Conservation (phyloP, 306 rosid genomes). For the Medicago arabica region DNA sequence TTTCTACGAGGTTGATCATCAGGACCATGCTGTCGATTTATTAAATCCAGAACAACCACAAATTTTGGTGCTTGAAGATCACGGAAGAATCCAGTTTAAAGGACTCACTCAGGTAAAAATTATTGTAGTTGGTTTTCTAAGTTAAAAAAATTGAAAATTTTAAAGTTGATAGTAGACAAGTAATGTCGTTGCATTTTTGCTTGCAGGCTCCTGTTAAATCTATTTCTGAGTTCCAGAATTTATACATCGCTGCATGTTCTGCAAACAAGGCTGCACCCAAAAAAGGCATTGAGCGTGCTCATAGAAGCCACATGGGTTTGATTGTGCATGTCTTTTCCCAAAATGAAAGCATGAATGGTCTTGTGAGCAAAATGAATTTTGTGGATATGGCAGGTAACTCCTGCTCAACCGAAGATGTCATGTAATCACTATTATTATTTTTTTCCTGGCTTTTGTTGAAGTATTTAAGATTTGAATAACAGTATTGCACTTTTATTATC, state of each 20-base stretch:
- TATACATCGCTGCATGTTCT: constrained; percentile 54
- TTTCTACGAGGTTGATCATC: constrained; percentile 76
- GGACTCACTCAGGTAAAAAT: constrained; percentile 72
- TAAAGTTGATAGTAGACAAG: neutral
- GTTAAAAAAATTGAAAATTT: neutral
- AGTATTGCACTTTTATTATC: constrained; percentile 31
- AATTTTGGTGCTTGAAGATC: constrained; percentile 70
- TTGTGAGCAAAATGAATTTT: constrained; percentile 72
- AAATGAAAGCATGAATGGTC: constrained; percentile 38
- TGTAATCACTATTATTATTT: neutral
- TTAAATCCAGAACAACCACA: constrained; percentile 62
- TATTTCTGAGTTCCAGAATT: constrained; percentile 59
- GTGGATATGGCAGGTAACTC: constrained; percentile 86
- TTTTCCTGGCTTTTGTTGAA: neutral
- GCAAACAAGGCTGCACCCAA: constrained; percentile 56
- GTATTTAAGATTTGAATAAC: constrained; percentile 25
- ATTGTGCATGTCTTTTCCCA: constrained; percentile 59
- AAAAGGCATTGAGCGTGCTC: constrained; percentile 55
- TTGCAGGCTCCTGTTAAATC: constrained; percentile 74
- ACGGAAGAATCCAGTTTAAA: constrained; percentile 75
- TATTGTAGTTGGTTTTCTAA: constrained; percentile 9
- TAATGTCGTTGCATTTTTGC: constrained; percentile 14
- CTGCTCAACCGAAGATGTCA: constrained; percentile 10
- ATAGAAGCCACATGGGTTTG: constrained; percentile 75
- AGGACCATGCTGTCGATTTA: constrained; percentile 76